Evolutionary conservation across 1,284 basidiomycete species (phyloP).

Genomic region (Cerrena zonata): DNA sequence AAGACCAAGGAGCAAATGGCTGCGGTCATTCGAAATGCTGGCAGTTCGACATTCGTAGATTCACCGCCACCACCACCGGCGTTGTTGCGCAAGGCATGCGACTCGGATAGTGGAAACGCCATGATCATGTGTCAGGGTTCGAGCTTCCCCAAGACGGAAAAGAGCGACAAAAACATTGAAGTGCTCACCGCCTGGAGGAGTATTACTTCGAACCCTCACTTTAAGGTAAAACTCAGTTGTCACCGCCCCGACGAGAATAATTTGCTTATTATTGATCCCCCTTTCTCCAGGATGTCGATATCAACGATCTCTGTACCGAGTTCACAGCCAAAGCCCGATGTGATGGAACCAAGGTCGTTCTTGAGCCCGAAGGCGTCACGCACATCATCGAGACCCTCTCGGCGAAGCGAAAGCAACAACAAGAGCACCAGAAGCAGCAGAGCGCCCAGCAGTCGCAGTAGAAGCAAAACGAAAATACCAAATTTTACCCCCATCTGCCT

Average conservation of each 20-base stretch:
- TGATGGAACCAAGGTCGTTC: slow-evolving; percentile 72
- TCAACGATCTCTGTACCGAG: slow-evolving; percentile 69
- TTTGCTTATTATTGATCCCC: slow-evolving; percentile 3
- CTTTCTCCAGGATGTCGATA: slow-evolving; percentile 55
- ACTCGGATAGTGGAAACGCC: slow-evolving; percentile 28
- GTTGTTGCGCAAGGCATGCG: slow-evolving; percentile 16
- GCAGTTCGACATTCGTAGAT: slow-evolving; percentile 45
- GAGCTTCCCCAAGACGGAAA: slow-evolving; percentile 58
- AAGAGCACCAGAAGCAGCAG: slow-evolving; percentile 1
- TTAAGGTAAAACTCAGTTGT: slow-evolving; percentile 38
- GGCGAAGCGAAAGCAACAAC: slow-evolving; percentile 19
- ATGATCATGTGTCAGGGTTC: slow-evolving; percentile 59
- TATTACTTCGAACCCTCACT: slow-evolving; percentile 65
- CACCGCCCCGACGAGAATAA: neutral
- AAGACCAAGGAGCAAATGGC: slow-evolving; percentile 53
- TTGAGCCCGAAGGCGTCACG: slow-evolving; percentile 63
- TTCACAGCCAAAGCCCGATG: slow-evolving; percentile 75
- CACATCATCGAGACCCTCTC: slow-evolving; percentile 56
- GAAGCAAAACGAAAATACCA: too few species aligned
- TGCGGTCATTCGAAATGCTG: slow-evolving; percentile 40
- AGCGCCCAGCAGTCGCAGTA: too few species aligned
- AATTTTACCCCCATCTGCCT: too few species aligned
- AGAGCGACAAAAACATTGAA: slow-evolving; percentile 68
- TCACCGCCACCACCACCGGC: slow-evolving; percentile 3
- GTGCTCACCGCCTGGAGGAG: slow-evolving; percentile 70